Base-by-base conservation (phyloP, 768 basidiomycete genomes). In the Tephrocybe sp. region DNA sequence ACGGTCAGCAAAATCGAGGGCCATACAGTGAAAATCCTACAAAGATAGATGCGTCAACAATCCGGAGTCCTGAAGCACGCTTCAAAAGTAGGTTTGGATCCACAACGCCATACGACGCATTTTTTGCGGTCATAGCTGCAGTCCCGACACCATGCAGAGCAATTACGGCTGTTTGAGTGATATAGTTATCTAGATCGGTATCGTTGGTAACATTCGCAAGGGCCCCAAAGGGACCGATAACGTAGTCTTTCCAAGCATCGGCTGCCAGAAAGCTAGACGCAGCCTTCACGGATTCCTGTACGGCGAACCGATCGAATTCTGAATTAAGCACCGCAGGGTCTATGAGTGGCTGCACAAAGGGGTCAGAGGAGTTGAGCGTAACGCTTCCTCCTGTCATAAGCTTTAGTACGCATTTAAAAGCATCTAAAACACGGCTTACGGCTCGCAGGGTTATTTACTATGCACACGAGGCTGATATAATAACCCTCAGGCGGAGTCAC, bases 31-130 rank as follows among this genome's bases (percentile, higher is more conserved):
- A 16, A 2, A 39, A 3, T 47, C 70, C 56, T 36, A 69, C 72
- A 44, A 72, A 55, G 14, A 72, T 61, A 12, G 69, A 71, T 4
- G 71, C 69, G 57, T 75, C 72, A 5, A 73, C 66, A 11, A 75
- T 57, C 8, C 73, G 55, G 45, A 75, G 46, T 5, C 68, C 72
- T 2, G 31, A 42, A 0, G 64, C 60, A 2, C 65, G 63, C 52
- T 73, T 72, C 10, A 75, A 63, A 8, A 42, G 52, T 5, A 75
- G 51, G 47, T 70, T 59, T 4, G 71, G 65, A 60, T 68, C 62
- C 0, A 72, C 65, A 4, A 72, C 72, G 4, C 70, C 72, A 38
- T 45, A 59, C 0, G 32, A 31, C 2, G 66, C 66, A 10, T 54
- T 51, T 31, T 33, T 41, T 0, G 66, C 45, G 1, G 67, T 63